These are phyloP conservation scores for Pseudogymnoascus sp. DNA, from an alignment of 2,329 filamentous ascomycete genomes.

Conservation along the genomic window DNA sequence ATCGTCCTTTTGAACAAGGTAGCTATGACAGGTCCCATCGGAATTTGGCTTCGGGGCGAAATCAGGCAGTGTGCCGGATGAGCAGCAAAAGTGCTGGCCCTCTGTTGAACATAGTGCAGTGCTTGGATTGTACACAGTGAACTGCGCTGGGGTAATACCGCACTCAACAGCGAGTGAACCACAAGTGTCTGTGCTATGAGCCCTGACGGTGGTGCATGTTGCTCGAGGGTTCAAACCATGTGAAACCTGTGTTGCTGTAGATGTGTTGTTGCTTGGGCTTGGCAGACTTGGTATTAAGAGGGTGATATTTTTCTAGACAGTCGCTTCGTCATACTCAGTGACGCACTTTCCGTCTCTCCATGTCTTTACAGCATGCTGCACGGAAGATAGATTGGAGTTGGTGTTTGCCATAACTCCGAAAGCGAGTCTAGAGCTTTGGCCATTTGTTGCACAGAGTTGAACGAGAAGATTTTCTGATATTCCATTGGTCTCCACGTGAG, in stretches of 20 bases:
- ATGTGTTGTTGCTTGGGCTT: neutral
- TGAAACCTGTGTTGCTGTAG: neutral
- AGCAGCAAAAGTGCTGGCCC: constrained; percentile 31
- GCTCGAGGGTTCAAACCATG: constrained; percentile 15
- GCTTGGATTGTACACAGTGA: constrained; percentile 34
- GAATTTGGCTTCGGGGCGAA: constrained; percentile 27
- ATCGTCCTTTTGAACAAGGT: constrained; percentile 30
- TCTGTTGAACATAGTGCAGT: constrained; percentile 23
- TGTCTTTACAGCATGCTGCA: neutral
- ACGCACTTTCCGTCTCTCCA: neutral
- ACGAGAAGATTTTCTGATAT: neutral
- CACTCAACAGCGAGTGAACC: constrained; percentile 33
- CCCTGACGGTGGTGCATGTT: constrained; percentile 28
- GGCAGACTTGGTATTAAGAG: neutral
- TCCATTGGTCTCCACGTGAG: neutral
- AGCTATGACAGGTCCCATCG: constrained; percentile 33
- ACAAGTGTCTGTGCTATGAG: constrained; percentile 34
- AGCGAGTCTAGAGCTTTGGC: neutral
- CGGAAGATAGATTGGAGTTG: neutral
- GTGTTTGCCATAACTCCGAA: neutral
- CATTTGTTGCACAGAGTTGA: neutral
- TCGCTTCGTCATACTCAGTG: neutral
- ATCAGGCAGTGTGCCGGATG: constrained; percentile 27
- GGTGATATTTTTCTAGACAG: neutral
- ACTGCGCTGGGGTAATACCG: constrained; percentile 33